These are phyloP conservation scores for Stephanodiscus minutulus DNA, from an alignment of 108 stramenopile species.

Conservation along the genomic window DNA sequence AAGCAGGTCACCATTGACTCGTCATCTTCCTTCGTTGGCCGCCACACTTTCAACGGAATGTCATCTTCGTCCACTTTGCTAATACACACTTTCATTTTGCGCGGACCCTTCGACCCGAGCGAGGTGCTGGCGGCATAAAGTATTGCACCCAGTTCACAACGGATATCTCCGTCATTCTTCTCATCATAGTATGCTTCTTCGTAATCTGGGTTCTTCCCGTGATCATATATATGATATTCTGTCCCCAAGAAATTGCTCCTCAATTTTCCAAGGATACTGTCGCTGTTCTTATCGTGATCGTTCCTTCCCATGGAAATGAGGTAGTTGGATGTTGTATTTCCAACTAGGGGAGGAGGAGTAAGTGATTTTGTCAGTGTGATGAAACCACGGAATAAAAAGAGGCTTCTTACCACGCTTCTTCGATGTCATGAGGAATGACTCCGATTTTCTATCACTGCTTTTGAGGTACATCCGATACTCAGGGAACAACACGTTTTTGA, in stretches of 20 bases:
- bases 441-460: slow-evolving; percentile 53
- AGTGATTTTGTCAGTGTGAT: neutral
- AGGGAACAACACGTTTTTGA: slow-evolving; percentile 76
- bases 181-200: slow-evolving; percentile 32
- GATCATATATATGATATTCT: slow-evolving; percentile 86
- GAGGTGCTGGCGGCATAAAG: slow-evolving; percentile 72
- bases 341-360: slow-evolving; percentile 12
- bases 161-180: slow-evolving; percentile 34
- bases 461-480: slow-evolving; percentile 80
- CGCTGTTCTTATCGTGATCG: slow-evolving; percentile 68
- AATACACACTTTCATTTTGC: slow-evolving; percentile 86
- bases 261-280: slow-evolving; percentile 84
- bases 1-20: slow-evolving; percentile 53
- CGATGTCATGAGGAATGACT: slow-evolving; percentile 84
- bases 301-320: slow-evolving; percentile 75
- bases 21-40: slow-evolving; percentile 42
- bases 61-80: slow-evolving; percentile 49
- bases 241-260: slow-evolving; percentile 89
- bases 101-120: slow-evolving; percentile 79
- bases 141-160: slow-evolving; percentile 80
- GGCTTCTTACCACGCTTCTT: slow-evolving; percentile 62
- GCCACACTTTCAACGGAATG: slow-evolving; percentile 47
- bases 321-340: slow-evolving; percentile 89
- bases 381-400: neutral
- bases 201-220: slow-evolving; percentile 78